Conservation (phyloP, 768 basidiomycete species). For the Tricholoma sp. region DNA sequence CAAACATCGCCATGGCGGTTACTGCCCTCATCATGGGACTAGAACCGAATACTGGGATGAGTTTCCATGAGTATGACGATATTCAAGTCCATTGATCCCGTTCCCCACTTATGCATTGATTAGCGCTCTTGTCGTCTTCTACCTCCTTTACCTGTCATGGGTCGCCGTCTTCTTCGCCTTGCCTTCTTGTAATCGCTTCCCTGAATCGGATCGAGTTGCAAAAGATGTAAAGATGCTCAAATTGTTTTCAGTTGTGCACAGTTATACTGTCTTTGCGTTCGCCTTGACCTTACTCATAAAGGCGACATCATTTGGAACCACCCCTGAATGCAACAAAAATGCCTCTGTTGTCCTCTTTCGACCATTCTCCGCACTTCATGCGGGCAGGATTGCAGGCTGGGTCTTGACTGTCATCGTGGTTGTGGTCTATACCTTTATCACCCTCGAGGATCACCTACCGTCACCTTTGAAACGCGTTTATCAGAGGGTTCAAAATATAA, state of each 20-base stretch:
- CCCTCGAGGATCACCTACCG: slow-evolving; percentile 11
- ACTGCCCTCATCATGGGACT: slow-evolving; percentile 17
- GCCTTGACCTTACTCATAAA: slow-evolving; percentile 11
- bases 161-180: slow-evolving; percentile 14
- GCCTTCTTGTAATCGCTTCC: slow-evolving; percentile 11
- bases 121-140: slow-evolving; percentile 16
- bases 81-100: not conserved
- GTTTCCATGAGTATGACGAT: slow-evolving; percentile 14
- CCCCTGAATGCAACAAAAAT: slow-evolving; percentile 10
- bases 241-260: slow-evolving; percentile 14
- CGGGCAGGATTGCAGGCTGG: slow-evolving; percentile 9
- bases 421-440: slow-evolving; percentile 5
- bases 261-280: slow-evolving; percentile 16
- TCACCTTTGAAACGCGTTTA: slow-evolving; percentile 5
- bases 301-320: slow-evolving; percentile 9
- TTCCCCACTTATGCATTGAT: not conserved
- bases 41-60: slow-evolving; percentile 12
- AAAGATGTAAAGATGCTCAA: slow-evolving; percentile 9
- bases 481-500: slow-evolving; percentile 5
- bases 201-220: not conserved
- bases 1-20: slow-evolving; percentile 16
- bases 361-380: slow-evolving; percentile 12
- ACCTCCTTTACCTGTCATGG: slow-evolving; percentile 16
- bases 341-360: slow-evolving; percentile 12
- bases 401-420: slow-evolving; percentile 6